Percentiles rank a stretch among this genome's conserved stretches.
Conservation (phyloP, 192 early-diverging fungal species). For the Coemansia guatemalensis region DNA sequence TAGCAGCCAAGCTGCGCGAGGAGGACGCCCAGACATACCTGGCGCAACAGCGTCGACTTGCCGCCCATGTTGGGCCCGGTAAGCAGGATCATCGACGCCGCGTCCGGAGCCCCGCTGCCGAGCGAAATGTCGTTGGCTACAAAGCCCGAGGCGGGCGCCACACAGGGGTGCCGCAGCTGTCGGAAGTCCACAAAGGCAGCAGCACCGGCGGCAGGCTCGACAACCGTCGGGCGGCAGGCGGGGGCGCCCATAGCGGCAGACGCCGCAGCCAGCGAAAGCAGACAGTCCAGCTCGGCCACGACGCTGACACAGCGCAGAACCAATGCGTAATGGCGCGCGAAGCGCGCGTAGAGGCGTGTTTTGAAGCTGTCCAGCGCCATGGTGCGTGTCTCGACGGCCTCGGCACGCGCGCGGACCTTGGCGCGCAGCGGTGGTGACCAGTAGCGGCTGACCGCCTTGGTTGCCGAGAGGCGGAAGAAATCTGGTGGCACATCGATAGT, state of each 20-base stretch:
- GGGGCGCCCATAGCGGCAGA: conserved; percentile 71
- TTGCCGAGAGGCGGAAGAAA: conserved; percentile 79
- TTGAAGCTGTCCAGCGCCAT: conserved; percentile 75
- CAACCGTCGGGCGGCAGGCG: conserved; percentile 83
- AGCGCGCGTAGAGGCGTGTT: conserved; percentile 72
- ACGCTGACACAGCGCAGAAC: conserved; percentile 70
- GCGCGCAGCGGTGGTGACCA: conserved; percentile 67
- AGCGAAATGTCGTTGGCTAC: conserved; percentile 94
- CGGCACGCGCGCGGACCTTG: conserved; percentile 71
- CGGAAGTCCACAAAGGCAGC: conserved; percentile 76
- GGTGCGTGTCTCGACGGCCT: conserved; percentile 78
- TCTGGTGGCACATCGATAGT: conserved; percentile 69
- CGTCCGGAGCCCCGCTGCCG: conserved; percentile 43
- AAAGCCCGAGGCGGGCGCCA: conserved; percentile 70
- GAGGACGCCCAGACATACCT: conserved; percentile 92
- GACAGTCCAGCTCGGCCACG: conserved; percentile 85
- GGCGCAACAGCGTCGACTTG: conserved; percentile 94
- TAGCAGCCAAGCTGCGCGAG: conserved; percentile 96
- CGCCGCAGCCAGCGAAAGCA: conserved; percentile 72
- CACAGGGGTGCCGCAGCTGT: conserved; percentile 93
- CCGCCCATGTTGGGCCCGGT: conserved; percentile 99
- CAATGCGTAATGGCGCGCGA: conserved; percentile 74
- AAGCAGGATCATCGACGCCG: conserved; percentile 73
- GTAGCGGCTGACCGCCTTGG: conserved; percentile 81
- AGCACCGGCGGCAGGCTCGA: conserved; percentile 48